These are phyloP conservation scores for Kodamaea kaohsiungensis DNA, from an alignment of 805 yeast species.

Conservation along the genomic window DNA sequence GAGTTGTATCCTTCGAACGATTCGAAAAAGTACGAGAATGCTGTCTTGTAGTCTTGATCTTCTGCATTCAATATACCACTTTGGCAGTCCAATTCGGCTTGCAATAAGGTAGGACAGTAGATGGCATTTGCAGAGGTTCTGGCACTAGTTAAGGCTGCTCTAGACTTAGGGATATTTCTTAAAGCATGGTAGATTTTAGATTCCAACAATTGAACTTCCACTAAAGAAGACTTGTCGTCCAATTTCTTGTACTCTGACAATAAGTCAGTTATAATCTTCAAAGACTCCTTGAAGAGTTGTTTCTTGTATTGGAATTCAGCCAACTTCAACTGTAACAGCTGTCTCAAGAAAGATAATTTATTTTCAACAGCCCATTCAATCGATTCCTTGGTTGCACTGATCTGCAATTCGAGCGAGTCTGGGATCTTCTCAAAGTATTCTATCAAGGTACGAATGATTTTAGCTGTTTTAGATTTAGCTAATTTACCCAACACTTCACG, in stretches of 20 bases:
- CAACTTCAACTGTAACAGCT: conserved; percentile 80
- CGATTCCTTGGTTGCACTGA: conserved; percentile 70
- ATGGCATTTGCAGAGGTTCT: conserved; percentile 97
- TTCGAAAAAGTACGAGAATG: conserved; percentile 92
- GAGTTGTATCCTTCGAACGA: conserved; percentile 89
- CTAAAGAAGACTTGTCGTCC: conserved; percentile 93
- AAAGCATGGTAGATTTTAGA: conserved; percentile 87
- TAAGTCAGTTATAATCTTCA: conserved; percentile 68
- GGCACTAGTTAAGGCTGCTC: conserved; percentile 91
- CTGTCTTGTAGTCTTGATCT: conserved; percentile 94
- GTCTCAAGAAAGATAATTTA: conserved; percentile 86
- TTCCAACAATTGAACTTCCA: conserved; percentile 92
- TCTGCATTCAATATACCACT: conserved; percentile 95
- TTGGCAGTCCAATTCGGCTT: conserved; percentile 94
- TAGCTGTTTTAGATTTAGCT: conserved; percentile 95
- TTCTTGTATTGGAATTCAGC: conserved; percentile 73
- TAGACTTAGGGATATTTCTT: conserved; percentile 85
- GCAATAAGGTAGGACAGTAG: conserved; percentile 89
- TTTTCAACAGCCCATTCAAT: conserved; percentile 85
- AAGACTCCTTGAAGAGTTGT: conserved; percentile 64
- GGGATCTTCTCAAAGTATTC: conserved; percentile 72
- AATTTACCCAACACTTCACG: conserved; percentile 70
- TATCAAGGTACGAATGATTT: conserved; percentile 77
- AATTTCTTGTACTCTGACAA: conserved; percentile 85
- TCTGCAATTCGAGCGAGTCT: conserved; percentile 66